Percentiles rank a stretch among this genome's conserved stretches.
Evolutionary conservation across 1,284 basidiomycete genomes (phyloP).

Genomic region (Pyrrhoderma noxium): DNA sequence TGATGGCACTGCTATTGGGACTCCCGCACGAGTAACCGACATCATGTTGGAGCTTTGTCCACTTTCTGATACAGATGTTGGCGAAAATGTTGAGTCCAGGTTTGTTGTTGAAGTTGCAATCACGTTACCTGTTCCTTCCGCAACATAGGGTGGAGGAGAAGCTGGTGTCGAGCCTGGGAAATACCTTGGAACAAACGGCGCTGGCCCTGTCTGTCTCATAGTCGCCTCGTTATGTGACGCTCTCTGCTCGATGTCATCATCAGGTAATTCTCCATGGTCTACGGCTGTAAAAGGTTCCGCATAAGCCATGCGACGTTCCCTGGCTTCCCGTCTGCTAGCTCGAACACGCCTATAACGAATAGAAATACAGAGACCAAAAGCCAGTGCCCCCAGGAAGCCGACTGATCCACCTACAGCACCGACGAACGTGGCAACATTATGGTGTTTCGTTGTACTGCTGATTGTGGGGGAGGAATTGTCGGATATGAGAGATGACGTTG

Average conservation of each 20-base stretch:
- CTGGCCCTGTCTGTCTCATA: constrained; percentile 28
- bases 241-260: constrained; percentile 9
- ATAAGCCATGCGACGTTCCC: constrained; percentile 34
- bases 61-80: no score
- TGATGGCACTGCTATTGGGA: constrained; percentile 13
- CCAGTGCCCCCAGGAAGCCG: constrained; percentile 40
- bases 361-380: constrained; percentile 41
- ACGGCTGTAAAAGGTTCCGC: constrained; percentile 21
- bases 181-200: constrained; percentile 45
- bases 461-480: background rate
- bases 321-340: constrained; percentile 29
- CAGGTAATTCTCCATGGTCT: constrained; percentile 14
- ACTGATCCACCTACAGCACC: constrained; percentile 45
- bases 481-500: no score
- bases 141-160: constrained; percentile 31
- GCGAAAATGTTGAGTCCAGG: no score
- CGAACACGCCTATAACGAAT: constrained; percentile 41
- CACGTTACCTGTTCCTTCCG: constrained; percentile 8
- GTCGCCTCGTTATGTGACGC: background rate
- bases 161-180: constrained; percentile 42
- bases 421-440: constrained; percentile 44
- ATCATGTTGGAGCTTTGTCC: background rate
- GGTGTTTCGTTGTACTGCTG: constrained; percentile 17
- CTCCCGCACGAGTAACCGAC: constrained; percentile 13
- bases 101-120: background rate